phyloP scores from a whole-genome alignment of 371 early-diverging fungal species.

The Mucor irregularis region DNA sequence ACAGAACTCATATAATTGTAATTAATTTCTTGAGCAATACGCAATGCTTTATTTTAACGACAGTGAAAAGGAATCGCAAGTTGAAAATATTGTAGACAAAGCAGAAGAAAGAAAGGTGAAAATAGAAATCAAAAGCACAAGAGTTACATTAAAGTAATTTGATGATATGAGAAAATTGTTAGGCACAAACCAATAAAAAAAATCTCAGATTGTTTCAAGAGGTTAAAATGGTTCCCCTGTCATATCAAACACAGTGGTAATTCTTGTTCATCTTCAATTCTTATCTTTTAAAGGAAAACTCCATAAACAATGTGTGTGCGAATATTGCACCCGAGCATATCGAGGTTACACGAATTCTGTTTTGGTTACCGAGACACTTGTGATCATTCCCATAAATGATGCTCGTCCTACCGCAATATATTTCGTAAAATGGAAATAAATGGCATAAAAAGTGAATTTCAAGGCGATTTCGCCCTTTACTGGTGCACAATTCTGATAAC shows the following conservation, averaged over 20 bases:
- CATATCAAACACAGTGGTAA: not conserved
- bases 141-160: not conserved
- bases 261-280: not conserved
- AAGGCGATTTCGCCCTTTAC: not conserved
- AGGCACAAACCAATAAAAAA: not conserved
- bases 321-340: not conserved
- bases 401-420: not conserved
- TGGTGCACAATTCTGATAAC: not conserved
- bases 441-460: conserved; percentile 4
- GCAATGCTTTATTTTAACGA: not conserved
- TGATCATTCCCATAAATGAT: conserved; percentile 2
- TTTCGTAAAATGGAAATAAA: conserved; percentile 6
- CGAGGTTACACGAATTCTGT: conserved; percentile 2
- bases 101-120: not conserved
- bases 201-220: not conserved
- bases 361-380: not conserved
- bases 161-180: not conserved
- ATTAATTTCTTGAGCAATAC: too few species aligned
- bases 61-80: not conserved
- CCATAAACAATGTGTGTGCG: conserved; percentile 7
- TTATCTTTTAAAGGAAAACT: not conserved
- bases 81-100: too few species aligned
- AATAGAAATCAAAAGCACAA: not conserved
- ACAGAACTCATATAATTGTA: not conserved
- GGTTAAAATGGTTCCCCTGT: too few species aligned